phyloP scores from a whole-genome alignment of 2,329 filamentous ascomycete genomes.

The Talaromyces sp. region DNA sequence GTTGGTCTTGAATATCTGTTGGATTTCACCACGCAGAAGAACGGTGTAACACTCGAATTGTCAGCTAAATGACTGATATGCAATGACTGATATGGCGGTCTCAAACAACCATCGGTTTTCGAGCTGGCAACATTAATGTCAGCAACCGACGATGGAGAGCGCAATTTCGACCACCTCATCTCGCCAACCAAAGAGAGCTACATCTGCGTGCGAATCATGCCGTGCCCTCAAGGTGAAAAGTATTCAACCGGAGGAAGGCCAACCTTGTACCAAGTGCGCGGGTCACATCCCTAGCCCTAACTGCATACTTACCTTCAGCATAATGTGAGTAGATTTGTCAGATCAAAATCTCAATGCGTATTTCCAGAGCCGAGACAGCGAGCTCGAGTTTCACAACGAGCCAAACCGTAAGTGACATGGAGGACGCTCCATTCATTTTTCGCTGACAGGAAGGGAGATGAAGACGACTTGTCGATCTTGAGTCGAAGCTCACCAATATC shows the following conservation, averaged over 20 bases:
- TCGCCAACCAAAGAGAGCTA: conserved; percentile 18
- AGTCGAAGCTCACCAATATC: conserved; percentile 22
- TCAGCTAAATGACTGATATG: not conserved
- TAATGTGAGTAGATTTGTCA: conserved; percentile 23
- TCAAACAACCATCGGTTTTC: not conserved
- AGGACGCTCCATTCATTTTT: not conserved
- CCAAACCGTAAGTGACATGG: conserved; percentile 21
- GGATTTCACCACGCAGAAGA: not conserved
- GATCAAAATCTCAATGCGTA: conserved; percentile 23
- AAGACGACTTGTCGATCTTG: conserved; percentile 21
- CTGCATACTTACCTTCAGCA: conserved; percentile 4
- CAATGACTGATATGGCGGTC: not conserved
- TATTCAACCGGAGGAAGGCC: conserved; percentile 21
- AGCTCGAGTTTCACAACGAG: conserved; percentile 18
- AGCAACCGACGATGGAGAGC: not conserved
- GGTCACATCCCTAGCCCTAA: not conserved
- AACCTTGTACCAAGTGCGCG: conserved; percentile 24
- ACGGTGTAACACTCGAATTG: not conserved
- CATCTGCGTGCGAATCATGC: conserved; percentile 26
- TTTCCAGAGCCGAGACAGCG: conserved; percentile 21
- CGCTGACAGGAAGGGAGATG: conserved; percentile 16
- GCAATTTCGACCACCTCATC: conserved; percentile 19
- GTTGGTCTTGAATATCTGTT: not conserved
- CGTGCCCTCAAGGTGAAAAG: conserved; percentile 26
- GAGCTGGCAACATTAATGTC: not conserved